Evolutionary conservation across 352 stramenopile species (phyloP).

Genomic region (Globisporangium lucens): DNA sequence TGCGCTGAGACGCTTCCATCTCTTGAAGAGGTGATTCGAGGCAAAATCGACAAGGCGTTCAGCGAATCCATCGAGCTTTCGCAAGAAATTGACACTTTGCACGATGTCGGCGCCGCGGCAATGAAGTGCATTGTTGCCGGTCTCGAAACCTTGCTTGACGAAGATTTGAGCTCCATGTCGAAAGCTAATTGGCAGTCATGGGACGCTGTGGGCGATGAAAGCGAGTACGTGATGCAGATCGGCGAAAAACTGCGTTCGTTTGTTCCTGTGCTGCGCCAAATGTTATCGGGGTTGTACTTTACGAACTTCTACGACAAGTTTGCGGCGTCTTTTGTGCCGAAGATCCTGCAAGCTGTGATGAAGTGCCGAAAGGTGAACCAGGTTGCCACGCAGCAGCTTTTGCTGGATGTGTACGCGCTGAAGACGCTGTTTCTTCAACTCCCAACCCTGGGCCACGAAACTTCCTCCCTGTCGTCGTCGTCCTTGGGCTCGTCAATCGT

Average conservation of each 20-base stretch:
- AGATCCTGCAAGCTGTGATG: conserved; percentile 87
- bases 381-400: conserved; percentile 96
- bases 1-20: conserved; percentile 96
- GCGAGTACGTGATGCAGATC: conserved; percentile 92
- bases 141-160: conserved; percentile 90
- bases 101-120: conserved; percentile 92
- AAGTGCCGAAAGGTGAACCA: conserved; percentile 94
- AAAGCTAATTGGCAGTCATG: conserved; percentile 93
- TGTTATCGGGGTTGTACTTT: conserved; percentile 93
- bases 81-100: conserved; percentile 93
- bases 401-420: conserved; percentile 98
- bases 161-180: conserved; percentile 87
- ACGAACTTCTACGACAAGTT: conserved; percentile 99
- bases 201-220: conserved; percentile 96
- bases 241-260: conserved; percentile 91
- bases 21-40: conserved; percentile 94
- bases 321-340: conserved; percentile 88
- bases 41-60: conserved; percentile 94
- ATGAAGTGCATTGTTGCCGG: conserved; percentile 95
- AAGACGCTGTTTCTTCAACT: conserved; percentile 97
- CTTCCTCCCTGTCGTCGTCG: conserved; percentile 35
- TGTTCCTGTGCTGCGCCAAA: conserved; percentile 87
- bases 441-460: conserved; percentile 75
- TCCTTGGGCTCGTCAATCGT: conserved; percentile 33
- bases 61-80: conserved; percentile 92